Base-by-base conservation (phyloP, 2,329 filamentous ascomycete genomes). In the Colletotrichum karsti region DNA sequence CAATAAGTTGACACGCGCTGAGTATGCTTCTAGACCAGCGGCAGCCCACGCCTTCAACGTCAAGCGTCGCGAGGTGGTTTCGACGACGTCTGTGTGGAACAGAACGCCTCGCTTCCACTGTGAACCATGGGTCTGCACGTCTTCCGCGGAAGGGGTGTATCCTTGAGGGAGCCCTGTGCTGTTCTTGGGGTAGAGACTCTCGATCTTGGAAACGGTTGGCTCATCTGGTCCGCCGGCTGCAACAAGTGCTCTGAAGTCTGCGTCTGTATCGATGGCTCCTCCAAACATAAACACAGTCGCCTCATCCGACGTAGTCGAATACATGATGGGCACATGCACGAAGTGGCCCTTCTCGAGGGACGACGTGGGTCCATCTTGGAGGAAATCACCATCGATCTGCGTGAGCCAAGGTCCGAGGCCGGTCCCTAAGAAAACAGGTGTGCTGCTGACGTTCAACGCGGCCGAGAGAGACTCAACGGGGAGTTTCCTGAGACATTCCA, bases 241-340 rank as follows among this genome's bases (percentile, higher is more conserved):
- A 22, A 33, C n/a, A 33, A 53, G 18, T 35, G 48, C 48, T 53
- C n/a, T 33, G 48, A 35, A 53, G 10, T 53, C 28, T 7, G 18
- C 48, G 12, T 53, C 48, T 12, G 28, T 53, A n/a, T 53, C 48
- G 18, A 53, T 24, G 4, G 28, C 5, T 20, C 28, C 48, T 7
- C 48, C 28, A 22, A 22, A 53, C 48, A 53, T 53, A 73, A 91
- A 91, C 1, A 80, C 79, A 1, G 85, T 85, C 24, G 79, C 91
- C 74, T 93, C 91, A 71, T 93, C 91, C 1, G 85, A 86, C 74
- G 91, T 92, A 33, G 84, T 85, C 4, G 91, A 90, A 35, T 84
- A 79, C 7, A 93, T 81, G 44, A 92, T 84, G 1, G 90, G 88
- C 0, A 92, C 87, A 53, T 87, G 83, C 64, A 91, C 86, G 70